Evolutionary conservation across 306 rosid genomes (phyloP).

Genomic region (Prunus fruticosa): DNA sequence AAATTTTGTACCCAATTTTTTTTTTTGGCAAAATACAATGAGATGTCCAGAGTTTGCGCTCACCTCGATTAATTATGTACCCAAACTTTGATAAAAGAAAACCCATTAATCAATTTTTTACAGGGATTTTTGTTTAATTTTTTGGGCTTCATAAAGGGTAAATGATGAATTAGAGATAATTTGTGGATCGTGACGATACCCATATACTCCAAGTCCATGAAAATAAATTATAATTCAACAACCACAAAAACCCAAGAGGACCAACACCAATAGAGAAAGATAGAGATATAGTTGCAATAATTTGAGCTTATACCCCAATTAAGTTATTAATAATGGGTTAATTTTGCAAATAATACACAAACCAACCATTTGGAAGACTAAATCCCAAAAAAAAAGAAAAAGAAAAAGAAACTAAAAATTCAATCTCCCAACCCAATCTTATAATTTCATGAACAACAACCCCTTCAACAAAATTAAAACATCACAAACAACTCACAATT

Average conservation of each 20-base stretch:
- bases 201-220: too few species aligned
- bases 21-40: too few species aligned
- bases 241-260: neutral
- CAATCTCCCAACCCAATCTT: conserved; percentile 2
- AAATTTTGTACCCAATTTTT: too few species aligned
- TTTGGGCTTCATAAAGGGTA: neutral
- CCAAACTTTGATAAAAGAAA: too few species aligned
- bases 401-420: neutral
- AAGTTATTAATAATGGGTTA: too few species aligned
- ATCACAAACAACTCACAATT: neutral
- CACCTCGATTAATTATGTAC: too few species aligned
- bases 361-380: conserved; percentile 7
- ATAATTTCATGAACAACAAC: neutral
- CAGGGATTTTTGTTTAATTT: neutral
- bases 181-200: too few species aligned
- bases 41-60: too few species aligned
- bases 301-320: too few species aligned
- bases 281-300: neutral
- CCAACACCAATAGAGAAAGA: neutral
- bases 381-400: neutral
- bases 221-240: neutral
- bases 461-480: neutral
- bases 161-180: neutral
- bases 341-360: neutral
- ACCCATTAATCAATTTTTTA: too few species aligned